Base-by-base conservation (phyloP, 2,329 filamentous ascomycete genomes). In the Dendrostoma leiphaemia region DNA sequence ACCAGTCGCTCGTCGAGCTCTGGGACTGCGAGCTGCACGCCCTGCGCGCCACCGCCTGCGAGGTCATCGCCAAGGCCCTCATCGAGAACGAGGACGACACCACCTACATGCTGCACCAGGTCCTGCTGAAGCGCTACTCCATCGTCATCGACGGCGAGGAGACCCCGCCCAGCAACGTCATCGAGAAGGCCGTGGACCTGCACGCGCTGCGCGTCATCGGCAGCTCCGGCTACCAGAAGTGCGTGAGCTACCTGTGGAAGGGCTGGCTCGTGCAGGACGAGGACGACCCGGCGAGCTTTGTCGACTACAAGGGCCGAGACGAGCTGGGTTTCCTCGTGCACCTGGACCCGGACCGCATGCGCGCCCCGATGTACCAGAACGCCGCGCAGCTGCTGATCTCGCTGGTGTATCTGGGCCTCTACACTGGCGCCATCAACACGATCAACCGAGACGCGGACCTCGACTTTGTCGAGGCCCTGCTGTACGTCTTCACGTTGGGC, bases 261-360 rank as follows among this genome's bases (percentile, higher is more conserved):
- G 94, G 94, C 21, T 99, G 94, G 94, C 78, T 97, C 8, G 86
- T 96, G n/a, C 94, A 99, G 69, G 91, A 97, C 61, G 91, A 97
- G 63, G 81, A 92, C 47, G 92, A 97, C 63, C 89, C 93, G 0
- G 85, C 86, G n/a, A 85, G 85, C 49, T 99, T 99, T 67, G 81
- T 97, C 51, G 87, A 92, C 65, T 99, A 95, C 76, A 84, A 86
- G 62, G 79, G 90, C 56, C 91, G 91, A 67, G 90, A 87, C 56
- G 89, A 92, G 67, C 85, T 84, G 1, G 81, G 78, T 41, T 95
- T 94, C 71, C 83, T 87, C 74, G 75, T 81, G 1, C 94, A 99
- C 68, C 85, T 97, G 63, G 89, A 97, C 65, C 94, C 94, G 0
- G 92, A 97, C 67, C 88, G 94, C 32, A 96, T 99, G 89, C 84